Base-by-base conservation (phyloP, 1,284 basidiomycete genomes). In the Melampsora occidentalis region DNA sequence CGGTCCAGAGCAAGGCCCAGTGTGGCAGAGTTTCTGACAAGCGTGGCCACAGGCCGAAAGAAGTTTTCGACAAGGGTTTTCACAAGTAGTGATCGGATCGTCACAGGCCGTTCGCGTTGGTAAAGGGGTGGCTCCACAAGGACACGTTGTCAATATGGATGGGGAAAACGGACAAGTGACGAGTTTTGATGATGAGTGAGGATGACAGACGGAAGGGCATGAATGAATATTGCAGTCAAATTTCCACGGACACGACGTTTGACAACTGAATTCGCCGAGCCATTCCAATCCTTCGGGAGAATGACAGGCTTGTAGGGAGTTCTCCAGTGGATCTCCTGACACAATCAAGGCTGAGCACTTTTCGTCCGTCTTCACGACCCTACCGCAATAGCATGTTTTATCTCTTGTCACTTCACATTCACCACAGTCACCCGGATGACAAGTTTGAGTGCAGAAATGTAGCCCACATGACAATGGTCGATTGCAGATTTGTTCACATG, bases 161-260 rank as follows among this genome's bases (percentile, higher is more conserved):
- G 72, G 72, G 39, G 72, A 75, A 28, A 59, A 75, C 31, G 72
- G 72, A 49, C 72, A 75, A 4, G 65, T 31, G 53, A 53, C 39
- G 12, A 48, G 35, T 5, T 65, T 51, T 5, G 71, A 49, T 31
- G 25, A 28, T 7, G 46, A 53, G 57, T 75, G 72, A 61, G 72
- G 72, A 35, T 75, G 72, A 68, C 72, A 75, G 35, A n/a, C 62
- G 18, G 65, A 68, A 61, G 65, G 31, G 57, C 72, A 75, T 10
- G 72, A 25, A 51, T 75, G 72, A 49, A 75, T 49, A 12, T 57
- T 48, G 65, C 72, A 75, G 28, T 68, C 72, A 49, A 67, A 75
- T n/a, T 48, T 68, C 72, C 72, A 62, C 18, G 16, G 49, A 51
- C 72, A 75, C n/a, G 53, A 31, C 33, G 65, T 31, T 25, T 75